Evolutionary conservation across 129 eudicot genomes (phyloP).

Genomic region (Lactuca sativa): DNA sequence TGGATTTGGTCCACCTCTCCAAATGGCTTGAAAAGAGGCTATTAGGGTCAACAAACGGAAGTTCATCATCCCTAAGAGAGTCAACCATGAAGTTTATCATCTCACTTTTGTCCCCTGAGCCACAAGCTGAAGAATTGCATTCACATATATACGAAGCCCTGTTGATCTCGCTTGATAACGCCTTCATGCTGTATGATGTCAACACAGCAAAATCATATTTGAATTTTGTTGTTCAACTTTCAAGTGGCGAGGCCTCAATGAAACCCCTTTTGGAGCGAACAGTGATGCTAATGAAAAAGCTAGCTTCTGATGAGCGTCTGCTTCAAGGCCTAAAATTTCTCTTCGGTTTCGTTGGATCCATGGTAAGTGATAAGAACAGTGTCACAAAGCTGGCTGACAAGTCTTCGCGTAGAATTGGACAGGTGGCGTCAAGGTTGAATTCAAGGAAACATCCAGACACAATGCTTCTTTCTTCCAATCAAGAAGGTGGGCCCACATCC

Average conservation of each 20-base stretch:
- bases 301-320: conserved; percentile 61
- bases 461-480: conserved; percentile 69
- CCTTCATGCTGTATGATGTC: conserved; percentile 66
- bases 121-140: conserved; percentile 48
- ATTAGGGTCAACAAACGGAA: conserved; percentile 61
- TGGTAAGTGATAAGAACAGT: conserved; percentile 49
- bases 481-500: conserved; percentile 62
- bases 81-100: conserved; percentile 73
- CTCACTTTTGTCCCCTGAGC: conserved; percentile 56
- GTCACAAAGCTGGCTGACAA: conserved; percentile 50
- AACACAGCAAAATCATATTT: conserved; percentile 68
- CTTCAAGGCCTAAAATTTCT: conserved; percentile 84
- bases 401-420: conserved; percentile 48
- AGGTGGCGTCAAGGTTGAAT: conserved; percentile 53
- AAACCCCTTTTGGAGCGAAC: conserved; percentile 60
- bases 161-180: conserved; percentile 69
- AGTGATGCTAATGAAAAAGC: conserved; percentile 64
- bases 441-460: conserved; percentile 67
- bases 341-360: conserved; percentile 60
- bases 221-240: conserved; percentile 72
- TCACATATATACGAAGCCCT: conserved; percentile 64
- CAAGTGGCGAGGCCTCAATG: conserved; percentile 65
- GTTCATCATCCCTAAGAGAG: conserved; percentile 66
- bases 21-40: conserved; percentile 90
- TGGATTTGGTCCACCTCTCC: conserved; percentile 65